Evolutionary conservation across 306 rosid species (phyloP), one percentile per base, ranked within the genome.

Genomic region (Hippophae tibetana): DNA sequence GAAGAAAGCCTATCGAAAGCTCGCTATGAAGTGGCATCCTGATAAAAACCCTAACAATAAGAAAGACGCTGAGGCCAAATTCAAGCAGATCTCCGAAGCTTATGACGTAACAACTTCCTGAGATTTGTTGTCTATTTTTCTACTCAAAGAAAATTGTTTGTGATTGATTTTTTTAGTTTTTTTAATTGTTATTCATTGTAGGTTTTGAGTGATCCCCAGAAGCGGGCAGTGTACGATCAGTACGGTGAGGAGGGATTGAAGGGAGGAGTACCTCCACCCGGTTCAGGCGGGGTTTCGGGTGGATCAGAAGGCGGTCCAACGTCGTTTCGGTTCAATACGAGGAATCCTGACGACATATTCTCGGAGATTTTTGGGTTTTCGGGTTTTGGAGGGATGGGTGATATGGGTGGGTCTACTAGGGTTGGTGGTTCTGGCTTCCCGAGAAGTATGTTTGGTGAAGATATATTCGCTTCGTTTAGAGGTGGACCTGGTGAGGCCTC

Each of bases 1-100:
- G 79, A 86, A 83, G 72, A 83, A 81, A 67, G 95, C 95, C 41
- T 83, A 83, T 70, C 79, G 86, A 31, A 86, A 77, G 72, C 95
- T 83, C 65, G 86, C 84, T 61, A 81, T 83, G 90, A 81, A 84
- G 65, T 84, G 90, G 87, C 90, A 84, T 49, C 90, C 90, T 3
- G 90, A 84, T 52, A 84, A 84, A 67, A 86, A 86, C 76, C 90
- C 86, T 61, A 76, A 80, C 71, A 86, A 75, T 76, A 87, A 86
- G 64, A 82, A 74, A 52, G 90, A 84, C 1, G 90, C 95, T 43
- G 94, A 84, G 57, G 95, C 94, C 68, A 84, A 84, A 77, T 86
- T 90, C 86, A 87, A 87, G 80, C 82, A 84, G 82, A 81, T 90
- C 75, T 87, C 95, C 1, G 94, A 90, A 71, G 97, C 97, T 51